Conservation (phyloP, 2,329 filamentous ascomycete genomes). For the Stagonosporopsis vannaccii region DNA sequence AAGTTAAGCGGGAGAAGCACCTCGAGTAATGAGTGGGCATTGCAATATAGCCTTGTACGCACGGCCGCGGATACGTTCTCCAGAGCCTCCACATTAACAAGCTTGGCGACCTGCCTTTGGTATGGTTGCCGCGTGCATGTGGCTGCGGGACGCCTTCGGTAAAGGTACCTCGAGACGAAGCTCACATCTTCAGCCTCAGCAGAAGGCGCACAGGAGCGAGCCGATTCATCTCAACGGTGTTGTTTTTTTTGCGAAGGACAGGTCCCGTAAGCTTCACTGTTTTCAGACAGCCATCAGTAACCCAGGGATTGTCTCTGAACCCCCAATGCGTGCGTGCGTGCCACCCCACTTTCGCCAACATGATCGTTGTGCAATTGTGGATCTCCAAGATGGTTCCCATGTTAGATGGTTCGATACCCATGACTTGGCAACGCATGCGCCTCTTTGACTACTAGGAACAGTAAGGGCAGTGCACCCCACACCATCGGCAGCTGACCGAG, state of each 20-base stretch:
- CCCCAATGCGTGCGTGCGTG: too few relatives aligned
- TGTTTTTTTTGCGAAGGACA: neutral
- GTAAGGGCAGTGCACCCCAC: conserved; percentile 3
- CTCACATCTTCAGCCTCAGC: conserved; percentile 1
- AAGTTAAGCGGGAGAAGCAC: neutral
- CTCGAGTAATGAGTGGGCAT: neutral
- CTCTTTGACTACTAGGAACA: neutral
- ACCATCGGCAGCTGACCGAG: conserved; percentile 7
- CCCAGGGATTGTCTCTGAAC: neutral
- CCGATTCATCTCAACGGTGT: neutral
- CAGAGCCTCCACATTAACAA: neutral
- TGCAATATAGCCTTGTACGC: neutral
- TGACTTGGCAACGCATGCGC: conserved; percentile 12
- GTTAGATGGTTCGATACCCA: neutral
- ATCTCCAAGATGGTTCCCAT: neutral
- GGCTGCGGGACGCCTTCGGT: conserved; percentile 1
- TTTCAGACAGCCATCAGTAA: neutral
- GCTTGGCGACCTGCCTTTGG: conserved; percentile 5
- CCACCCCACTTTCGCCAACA: neutral
- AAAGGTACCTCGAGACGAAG: conserved; percentile 11
- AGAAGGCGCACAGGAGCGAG: too few relatives aligned
- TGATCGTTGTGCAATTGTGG: neutral
- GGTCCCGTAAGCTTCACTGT: neutral
- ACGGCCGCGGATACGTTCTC: conserved; percentile 19
- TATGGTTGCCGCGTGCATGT: conserved; percentile 6